phyloP scores from a whole-genome alignment of 78 protist genomes.

The Emiliania huxleyi region DNA sequence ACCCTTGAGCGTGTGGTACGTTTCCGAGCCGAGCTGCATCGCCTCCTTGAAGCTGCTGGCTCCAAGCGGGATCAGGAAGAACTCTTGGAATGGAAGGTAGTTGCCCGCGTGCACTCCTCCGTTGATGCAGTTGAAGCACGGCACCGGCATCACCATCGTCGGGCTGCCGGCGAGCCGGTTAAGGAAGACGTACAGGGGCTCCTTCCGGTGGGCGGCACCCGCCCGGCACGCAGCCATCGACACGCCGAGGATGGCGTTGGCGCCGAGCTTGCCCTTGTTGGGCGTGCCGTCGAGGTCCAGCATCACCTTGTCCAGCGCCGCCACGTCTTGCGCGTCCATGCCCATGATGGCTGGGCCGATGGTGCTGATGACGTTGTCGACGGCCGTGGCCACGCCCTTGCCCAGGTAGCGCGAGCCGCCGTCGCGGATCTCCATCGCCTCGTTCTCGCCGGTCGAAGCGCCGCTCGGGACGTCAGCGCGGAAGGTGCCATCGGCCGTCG shows the following conservation, averaged over 20 bases:
- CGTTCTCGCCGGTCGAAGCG: not conserved
- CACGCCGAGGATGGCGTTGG: constrained; percentile 96
- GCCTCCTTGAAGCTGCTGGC: constrained; percentile 73
- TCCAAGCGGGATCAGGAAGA: constrained; percentile 86
- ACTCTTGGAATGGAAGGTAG: constrained; percentile 70
- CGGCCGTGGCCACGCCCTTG: constrained; percentile 86
- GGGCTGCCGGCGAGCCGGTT: constrained; percentile 70
- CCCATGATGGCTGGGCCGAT: constrained; percentile 25
- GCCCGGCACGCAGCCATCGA: constrained; percentile 89
- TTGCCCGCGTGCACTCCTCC: constrained; percentile 99
- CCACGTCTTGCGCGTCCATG: constrained; percentile 77
- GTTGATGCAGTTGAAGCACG: constrained; percentile 97
- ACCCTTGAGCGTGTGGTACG: constrained; percentile 86
- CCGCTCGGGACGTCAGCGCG: not conserved
- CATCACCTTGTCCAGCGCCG: constrained; percentile 83
- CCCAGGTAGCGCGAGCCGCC: constrained; percentile 88
- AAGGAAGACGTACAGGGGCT: constrained; percentile 90
- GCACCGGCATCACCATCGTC: constrained; percentile 87
- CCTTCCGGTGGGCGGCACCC: constrained; percentile 78
- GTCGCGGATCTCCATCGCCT: constrained; percentile 79
- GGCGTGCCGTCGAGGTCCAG: constrained; percentile 31
- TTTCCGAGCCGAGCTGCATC: constrained; percentile 48
- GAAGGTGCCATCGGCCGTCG: not conserved
- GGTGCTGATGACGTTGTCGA: constrained; percentile 73
- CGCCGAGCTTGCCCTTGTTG: constrained; percentile 82